Evolutionary conservation across 2,329 filamentous ascomycete species (phyloP).

Genomic region (Microcyclosporella mali): DNA sequence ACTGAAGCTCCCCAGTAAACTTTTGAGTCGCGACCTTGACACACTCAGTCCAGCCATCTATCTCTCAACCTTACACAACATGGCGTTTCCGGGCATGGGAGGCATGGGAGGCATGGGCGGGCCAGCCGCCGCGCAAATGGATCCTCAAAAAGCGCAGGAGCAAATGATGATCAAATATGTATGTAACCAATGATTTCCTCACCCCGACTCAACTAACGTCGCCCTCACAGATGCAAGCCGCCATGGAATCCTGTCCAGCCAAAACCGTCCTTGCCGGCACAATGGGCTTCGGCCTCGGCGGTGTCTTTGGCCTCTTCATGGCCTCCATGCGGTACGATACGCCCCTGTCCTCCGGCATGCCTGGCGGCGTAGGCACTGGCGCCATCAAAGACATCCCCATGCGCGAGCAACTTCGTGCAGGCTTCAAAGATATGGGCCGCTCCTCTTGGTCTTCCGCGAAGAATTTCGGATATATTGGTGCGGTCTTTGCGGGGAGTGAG

Average conservation of each 20-base stretch:
- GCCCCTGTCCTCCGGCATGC: slow-evolving; percentile 56
- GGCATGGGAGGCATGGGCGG: slow-evolving; percentile 6
- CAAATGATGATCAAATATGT: slow-evolving; percentile 45
- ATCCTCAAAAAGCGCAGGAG: slow-evolving; percentile 37
- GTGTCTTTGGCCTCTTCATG: slow-evolving; percentile 96
- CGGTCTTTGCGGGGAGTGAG: slow-evolving; percentile 86
- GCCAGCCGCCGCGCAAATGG: slow-evolving; percentile 15
- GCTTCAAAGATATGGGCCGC: slow-evolving; percentile 91
- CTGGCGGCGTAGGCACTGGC: slow-evolving; percentile 40
- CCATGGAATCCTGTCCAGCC: slow-evolving; percentile 86
- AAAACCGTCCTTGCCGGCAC: slow-evolving; percentile 86
- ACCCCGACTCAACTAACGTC: neutral
- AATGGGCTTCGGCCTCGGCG: slow-evolving; percentile 91
- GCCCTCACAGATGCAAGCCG: slow-evolving; percentile 61
- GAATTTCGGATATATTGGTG: slow-evolving; percentile 92
- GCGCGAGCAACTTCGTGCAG: slow-evolving; percentile 72
- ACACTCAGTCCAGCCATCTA: neutral
- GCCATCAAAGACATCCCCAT: slow-evolving; percentile 62
- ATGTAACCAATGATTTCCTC: slow-evolving; percentile 10
- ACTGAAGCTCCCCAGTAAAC: too few relatives aligned
- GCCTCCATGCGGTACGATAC: slow-evolving; percentile 98
- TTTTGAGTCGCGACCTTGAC: too few relatives aligned
- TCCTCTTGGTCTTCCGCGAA: slow-evolving; percentile 78
- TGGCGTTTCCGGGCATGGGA: slow-evolving; percentile 18
- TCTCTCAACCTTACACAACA: slow-evolving; percentile 1